These are phyloP conservation scores for Anisodus acutangulus DNA, from an alignment of 257 asterid genomes.

Conservation along the genomic window DNA sequence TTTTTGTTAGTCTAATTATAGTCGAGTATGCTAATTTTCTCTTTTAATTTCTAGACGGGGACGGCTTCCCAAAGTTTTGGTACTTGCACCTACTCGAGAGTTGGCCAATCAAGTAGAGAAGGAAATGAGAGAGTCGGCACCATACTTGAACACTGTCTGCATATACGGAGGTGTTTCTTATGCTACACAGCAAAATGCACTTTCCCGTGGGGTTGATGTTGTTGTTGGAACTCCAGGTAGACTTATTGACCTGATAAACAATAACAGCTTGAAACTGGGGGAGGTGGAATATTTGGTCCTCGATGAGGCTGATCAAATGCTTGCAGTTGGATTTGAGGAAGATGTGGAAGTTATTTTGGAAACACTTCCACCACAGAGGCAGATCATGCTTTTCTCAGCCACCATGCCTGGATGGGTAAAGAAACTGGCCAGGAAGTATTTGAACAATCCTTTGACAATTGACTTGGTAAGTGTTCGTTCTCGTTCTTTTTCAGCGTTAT, in stretches of 20 bases:
- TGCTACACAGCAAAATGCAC: slow-evolving; percentile 70
- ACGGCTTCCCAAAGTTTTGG: slow-evolving; percentile 78
- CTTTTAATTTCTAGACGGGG: slow-evolving; percentile 61
- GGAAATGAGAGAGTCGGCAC: slow-evolving; percentile 86
- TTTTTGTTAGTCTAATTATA: slow-evolving; percentile 21
- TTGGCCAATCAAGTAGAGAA: slow-evolving; percentile 97
- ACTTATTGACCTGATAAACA: slow-evolving; percentile 81
- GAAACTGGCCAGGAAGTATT: slow-evolving; percentile 73
- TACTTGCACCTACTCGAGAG: slow-evolving; percentile 98
- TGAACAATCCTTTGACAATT: slow-evolving; percentile 83
- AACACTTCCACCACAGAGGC: slow-evolving; percentile 77
- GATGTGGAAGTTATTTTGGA: slow-evolving; percentile 81
- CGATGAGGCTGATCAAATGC: slow-evolving; percentile 99
- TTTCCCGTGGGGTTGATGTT: slow-evolving; percentile 87
- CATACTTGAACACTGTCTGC: slow-evolving; percentile 70
- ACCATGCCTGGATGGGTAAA: slow-evolving; percentile 99
- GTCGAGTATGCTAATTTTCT: slow-evolving; percentile 29
- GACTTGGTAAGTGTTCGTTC: slow-evolving; percentile 65
- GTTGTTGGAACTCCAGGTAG: slow-evolving; percentile 99
- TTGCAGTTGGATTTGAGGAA: slow-evolving; percentile 99
- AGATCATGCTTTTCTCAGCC: slow-evolving; percentile 99
- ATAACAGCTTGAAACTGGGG: slow-evolving; percentile 67
- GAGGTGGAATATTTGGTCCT: slow-evolving; percentile 92
- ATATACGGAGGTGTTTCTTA: slow-evolving; percentile 92
- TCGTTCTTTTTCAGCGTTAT: neutral